phyloP scores from a whole-genome alignment of 176 grass and related monocot genomes.

The Poa pratensis region DNA sequence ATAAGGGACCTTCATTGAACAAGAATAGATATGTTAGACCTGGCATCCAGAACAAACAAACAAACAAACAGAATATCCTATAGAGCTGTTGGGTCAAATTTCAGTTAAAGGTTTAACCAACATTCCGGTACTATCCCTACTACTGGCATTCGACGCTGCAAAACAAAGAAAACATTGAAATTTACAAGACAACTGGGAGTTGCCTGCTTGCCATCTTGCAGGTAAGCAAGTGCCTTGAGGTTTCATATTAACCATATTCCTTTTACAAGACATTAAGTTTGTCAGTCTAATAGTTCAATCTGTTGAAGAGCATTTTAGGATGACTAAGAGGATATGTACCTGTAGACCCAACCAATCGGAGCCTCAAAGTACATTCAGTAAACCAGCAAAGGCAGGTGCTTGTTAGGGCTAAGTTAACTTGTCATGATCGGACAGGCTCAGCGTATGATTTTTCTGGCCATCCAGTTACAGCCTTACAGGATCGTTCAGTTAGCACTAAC shows the following conservation, averaged over 20 bases:
- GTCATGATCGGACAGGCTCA: slow-evolving; percentile 19
- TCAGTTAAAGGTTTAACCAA: not conserved
- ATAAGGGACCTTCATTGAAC: slow-evolving; percentile 75
- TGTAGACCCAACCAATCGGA: not conserved
- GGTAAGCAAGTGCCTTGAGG: not conserved
- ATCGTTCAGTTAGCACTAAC: not conserved
- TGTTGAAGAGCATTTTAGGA: slow-evolving; percentile 6
- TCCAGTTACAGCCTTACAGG: slow-evolving; percentile 8
- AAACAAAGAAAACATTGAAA: not conserved
- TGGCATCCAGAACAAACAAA: not conserved
- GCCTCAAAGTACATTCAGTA: slow-evolving; percentile 7
- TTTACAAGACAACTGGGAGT: not conserved
- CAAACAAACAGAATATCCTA: not conserved
- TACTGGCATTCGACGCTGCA: not conserved
- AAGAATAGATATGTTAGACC: slow-evolving; percentile 23
- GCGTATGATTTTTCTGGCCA: slow-evolving; percentile 5
- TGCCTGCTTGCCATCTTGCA: slow-evolving; percentile 5
- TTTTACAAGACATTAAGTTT: not conserved
- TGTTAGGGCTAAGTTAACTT: not conserved
- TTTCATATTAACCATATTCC: not conserved
- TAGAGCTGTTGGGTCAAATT: not conserved
- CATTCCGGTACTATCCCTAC: not conserved
- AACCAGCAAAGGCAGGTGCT: not conserved
- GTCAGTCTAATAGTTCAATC: not conserved
- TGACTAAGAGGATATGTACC: not conserved